Evolutionary conservation across 129 eudicot genomes (phyloP), one percentile per base, ranked within the genome.

Genomic region (Flaveria trinervia): DNA sequence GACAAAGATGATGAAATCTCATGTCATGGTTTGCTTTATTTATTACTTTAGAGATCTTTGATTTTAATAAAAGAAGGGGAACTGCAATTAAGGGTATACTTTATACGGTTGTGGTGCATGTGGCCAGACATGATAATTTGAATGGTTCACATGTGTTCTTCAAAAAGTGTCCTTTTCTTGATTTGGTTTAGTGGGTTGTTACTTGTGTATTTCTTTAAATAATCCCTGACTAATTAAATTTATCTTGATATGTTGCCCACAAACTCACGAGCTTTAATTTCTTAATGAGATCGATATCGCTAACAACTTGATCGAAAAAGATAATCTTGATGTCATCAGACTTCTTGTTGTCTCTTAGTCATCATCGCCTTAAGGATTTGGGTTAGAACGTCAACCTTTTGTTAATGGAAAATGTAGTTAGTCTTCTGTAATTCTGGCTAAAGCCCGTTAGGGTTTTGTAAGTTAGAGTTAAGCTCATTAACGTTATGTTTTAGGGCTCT

Each of bases 91-190:
- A 79, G 83, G 77, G 78, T 70, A 48, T 86, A 84, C 81, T 72
- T 80, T 84, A 79, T 79, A 71, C 59, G 87, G 72, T 74, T 75
- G 88, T 83, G 88, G 84, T 68, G 84, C 90, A 85, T 83, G 92
- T 87, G 92, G 92, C 84, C 90, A 89, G 78, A 85, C 86, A 81
- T 80, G 71, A 77, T 69, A 78, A 79, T 79, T 85, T 77, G 84
- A 79, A 83, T 80, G 84, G 89, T 67, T 81, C 86, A 87, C 87
- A 87, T 79, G 86, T 72, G 59, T 26, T 72, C 83, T 79, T 66
- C 43, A 72, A 72, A 79, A 72, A 66, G 68, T 72, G 83, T 64
- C 41, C 78, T 79, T 72, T 79, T 72, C 68, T 79, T 79, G 60
- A 72, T 72, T 72, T 72, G 73, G 74, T 79, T 79, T 79, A 72